A percentile compares a stretch with the other conserved stretches of the same genome.
Evolutionary conservation across 164 flowering plant species (phyloP).

Genomic region (Annona squamosa): DNA sequence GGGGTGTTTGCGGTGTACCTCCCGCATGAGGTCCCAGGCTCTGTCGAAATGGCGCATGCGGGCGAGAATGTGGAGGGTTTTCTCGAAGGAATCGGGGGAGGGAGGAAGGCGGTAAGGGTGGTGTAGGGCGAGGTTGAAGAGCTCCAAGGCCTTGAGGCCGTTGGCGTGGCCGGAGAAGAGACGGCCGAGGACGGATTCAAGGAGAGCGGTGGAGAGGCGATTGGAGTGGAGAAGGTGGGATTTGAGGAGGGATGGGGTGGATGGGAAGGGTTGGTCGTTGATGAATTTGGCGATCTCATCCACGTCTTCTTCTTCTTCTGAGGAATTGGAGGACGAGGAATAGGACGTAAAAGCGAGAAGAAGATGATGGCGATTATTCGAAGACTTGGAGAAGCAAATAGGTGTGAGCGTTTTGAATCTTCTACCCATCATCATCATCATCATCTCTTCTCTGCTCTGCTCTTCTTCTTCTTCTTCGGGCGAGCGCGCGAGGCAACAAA

Average conservation of each 20-base stretch:
- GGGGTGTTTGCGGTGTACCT: constrained; percentile 30
- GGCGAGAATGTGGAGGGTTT: constrained; percentile 62
- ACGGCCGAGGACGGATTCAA: constrained; percentile 59
- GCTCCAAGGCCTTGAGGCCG: constrained; percentile 72
- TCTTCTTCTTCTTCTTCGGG: not conserved
- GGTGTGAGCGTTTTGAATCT: not conserved
- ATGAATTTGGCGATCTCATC: constrained; percentile 49
- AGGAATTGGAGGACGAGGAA: not conserved
- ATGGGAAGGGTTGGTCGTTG: constrained; percentile 67
- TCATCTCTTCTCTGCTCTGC: not conserved
- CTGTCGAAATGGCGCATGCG: constrained; percentile 60
- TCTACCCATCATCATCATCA: constrained; percentile 1
- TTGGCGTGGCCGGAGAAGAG: constrained; percentile 70
- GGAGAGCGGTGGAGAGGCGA: constrained; percentile 27
- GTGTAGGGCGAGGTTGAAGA: constrained; percentile 42
- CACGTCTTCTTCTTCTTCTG: constrained; percentile 13
- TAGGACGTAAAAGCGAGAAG: not conserved
- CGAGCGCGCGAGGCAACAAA: no score
- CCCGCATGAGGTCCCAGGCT: constrained; percentile 58
- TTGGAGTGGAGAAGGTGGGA: constrained; percentile 25
- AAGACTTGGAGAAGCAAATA: not conserved
- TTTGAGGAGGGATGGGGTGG: constrained; percentile 35
- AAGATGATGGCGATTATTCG: not conserved
- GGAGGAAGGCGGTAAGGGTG: constrained; percentile 22
- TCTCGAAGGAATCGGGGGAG: constrained; percentile 52